These are phyloP conservation scores for Acer negundo DNA, from an alignment of 345 rosid genomes.

Conservation along the genomic window DNA sequence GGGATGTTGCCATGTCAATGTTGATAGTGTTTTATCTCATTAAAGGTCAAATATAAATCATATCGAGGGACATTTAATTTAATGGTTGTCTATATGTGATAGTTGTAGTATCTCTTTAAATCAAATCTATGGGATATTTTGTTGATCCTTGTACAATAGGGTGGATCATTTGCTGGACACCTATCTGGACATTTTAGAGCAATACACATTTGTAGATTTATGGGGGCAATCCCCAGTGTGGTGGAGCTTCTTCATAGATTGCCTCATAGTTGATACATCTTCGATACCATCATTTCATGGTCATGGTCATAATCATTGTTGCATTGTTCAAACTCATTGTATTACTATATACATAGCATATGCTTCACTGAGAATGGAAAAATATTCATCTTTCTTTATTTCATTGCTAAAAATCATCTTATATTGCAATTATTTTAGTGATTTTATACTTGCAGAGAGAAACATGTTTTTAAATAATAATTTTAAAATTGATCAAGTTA, in stretches of 20 bases:
- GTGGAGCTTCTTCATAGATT: no score
- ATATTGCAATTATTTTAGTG: not conserved
- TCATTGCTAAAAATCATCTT: no score
- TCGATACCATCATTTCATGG: no score
- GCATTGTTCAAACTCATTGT: no score
- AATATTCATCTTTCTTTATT: no score
- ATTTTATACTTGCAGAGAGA: not conserved
- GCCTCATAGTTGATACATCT: no score
- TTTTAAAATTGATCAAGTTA: conserved; percentile 44
- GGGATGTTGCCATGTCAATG: not conserved
- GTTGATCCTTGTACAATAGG: not conserved
- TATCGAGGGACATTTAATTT: not conserved
- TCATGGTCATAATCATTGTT: no score
- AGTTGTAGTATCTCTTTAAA: not conserved
- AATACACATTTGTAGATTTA: not conserved
- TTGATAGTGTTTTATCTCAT: not conserved
- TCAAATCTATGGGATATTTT: not conserved
- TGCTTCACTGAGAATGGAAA: no score
- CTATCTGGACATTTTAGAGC: not conserved
- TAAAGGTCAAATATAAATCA: not conserved
- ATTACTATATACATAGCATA: no score
- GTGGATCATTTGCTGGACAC: not conserved
- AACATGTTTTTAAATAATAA: not conserved
- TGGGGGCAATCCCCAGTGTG: not conserved
- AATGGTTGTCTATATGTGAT: conserved; percentile 1